Conservation (phyloP, 2,329 filamentous ascomycete genomes). For the Ophiocordyceps camponoti-saundersi region DNA sequence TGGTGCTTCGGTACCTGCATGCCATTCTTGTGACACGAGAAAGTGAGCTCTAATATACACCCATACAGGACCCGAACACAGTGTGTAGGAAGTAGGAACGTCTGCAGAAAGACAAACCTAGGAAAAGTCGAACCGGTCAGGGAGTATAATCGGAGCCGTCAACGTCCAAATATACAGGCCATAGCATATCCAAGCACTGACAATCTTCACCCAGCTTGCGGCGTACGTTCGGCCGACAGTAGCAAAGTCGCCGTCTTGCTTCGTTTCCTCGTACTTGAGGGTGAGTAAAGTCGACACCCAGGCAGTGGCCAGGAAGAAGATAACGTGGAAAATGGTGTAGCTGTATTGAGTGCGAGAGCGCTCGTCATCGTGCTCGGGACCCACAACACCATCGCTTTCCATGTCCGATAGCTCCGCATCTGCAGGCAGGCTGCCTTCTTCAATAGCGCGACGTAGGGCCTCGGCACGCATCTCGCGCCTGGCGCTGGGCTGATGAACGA, state of each 20-base stretch:
- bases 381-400: slow-evolving; percentile 45
- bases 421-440: slow-evolving; percentile 80
- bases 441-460: slow-evolving; percentile 78
- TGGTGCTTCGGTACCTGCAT: too few relatives aligned
- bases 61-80: too few relatives aligned
- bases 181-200: slow-evolving; percentile 95
- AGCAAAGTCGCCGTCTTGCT: slow-evolving; percentile 58
- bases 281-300: slow-evolving; percentile 85
- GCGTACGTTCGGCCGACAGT: slow-evolving; percentile 91
- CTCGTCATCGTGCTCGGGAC: slow-evolving; percentile 69
- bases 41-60: too few relatives aligned
- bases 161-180: slow-evolving; percentile 86
- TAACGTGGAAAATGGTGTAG: slow-evolving; percentile 90
- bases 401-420: slow-evolving; percentile 68
- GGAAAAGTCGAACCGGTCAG: slow-evolving; percentile 63
- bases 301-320: slow-evolving; percentile 89
- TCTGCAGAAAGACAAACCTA: slow-evolving; percentile 24
- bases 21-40: too few relatives aligned
- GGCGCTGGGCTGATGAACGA: slow-evolving; percentile 64
- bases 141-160: slow-evolving; percentile 68
- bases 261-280: slow-evolving; percentile 53
- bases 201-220: slow-evolving; percentile 98
- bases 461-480: slow-evolving; percentile 87
- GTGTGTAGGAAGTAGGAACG: background rate
- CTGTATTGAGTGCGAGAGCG: slow-evolving; percentile 83